Evolutionary conservation across 495 filamentous ascomycete species (phyloP), one percentile per base, ranked within the genome.

Genomic region (Xylaria bambusicola): DNA sequence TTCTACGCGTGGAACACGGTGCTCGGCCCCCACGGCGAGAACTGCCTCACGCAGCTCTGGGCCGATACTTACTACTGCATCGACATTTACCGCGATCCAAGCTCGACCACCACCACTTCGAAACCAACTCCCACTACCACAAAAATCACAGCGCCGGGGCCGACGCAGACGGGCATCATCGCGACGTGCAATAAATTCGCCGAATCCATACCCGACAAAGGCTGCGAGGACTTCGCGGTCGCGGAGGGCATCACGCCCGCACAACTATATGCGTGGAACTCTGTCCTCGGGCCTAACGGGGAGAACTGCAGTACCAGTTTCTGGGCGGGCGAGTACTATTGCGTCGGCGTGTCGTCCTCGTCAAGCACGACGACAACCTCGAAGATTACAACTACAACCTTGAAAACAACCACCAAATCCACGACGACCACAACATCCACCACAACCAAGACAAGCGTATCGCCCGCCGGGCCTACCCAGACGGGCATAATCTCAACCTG

Each of bases 191-290:
- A 59, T 26, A 52, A 49, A 31, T 66, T 27, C 36, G 55, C 54
- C n/a, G n/a, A n/a, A n/a, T n/a, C n/a, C n/a, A 2, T 36, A 2
- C 1, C 5, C 2, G 63, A 59, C 12, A 21, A 59, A 21, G 9
- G 12, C 3, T 60, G 57, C 48, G 47, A 38, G 2, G 48, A 7
- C 52, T 60, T 60, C 27, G 57, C 57, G 1, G 49, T 15, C 9
- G 12, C 12, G 2, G 13, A 60, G 3, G 18, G 31, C 24, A 57
- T 67, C 21, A 55, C 45, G 7, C 15, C 9, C 0, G 62, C 18
- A 5, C 10, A 67, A 3, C 33, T 67, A 27, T 62, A 59, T 31
- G 12, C 27, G 13, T 67, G 64, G 64, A 67, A 67, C 48, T 21
- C 52, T 0, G 57, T 61, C 6, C 51, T 65, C 1, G 58, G 58